Evolutionary conservation across 2,329 filamentous ascomycete species (phyloP).

Genomic region (Alternaria tenuissima): DNA sequence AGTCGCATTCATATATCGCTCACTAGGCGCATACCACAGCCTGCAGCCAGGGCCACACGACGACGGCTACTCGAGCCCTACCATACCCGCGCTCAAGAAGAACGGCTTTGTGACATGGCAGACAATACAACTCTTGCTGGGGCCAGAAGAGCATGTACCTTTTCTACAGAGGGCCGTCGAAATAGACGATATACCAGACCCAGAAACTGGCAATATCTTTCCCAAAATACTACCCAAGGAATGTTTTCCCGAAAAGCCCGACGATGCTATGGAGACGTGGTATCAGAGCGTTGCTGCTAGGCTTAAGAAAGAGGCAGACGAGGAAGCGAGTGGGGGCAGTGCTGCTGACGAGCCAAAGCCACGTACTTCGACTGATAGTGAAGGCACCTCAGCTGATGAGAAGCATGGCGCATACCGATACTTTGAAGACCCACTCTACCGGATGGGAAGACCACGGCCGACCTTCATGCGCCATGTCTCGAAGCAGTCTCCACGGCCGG

Average conservation of each 20-base stretch:
- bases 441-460: slow-evolving; percentile 55
- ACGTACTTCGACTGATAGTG: slow-evolving; percentile 49
- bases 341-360: slow-evolving; percentile 36
- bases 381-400: slow-evolving; percentile 52
- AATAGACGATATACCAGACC: slow-evolving; percentile 78
- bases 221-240: slow-evolving; percentile 71
- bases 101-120: slow-evolving; percentile 94
- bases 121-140: slow-evolving; percentile 86
- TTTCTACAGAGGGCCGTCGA: slow-evolving; percentile 83
- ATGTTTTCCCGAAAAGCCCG: slow-evolving; percentile 74
- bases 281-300: slow-evolving; percentile 78
- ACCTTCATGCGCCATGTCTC: slow-evolving; percentile 53
- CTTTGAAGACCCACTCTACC: slow-evolving; percentile 60
- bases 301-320: slow-evolving; percentile 69
- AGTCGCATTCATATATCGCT: slow-evolving; percentile 92
- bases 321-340: slow-evolving; percentile 34
- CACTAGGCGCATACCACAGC: slow-evolving; percentile 87
- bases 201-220: slow-evolving; percentile 66
- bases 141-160: slow-evolving; percentile 85
- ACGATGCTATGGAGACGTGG: slow-evolving; percentile 85
- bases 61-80: slow-evolving; percentile 76
- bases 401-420: slow-evolving; percentile 56
- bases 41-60: slow-evolving; percentile 73
- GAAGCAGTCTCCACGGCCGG: slow-evolving; percentile 37
- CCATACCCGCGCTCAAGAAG: slow-evolving; percentile 81